phyloP scores from a whole-genome alignment of 768 basidiomycete genomes.

The Cyclocybe cylindracea region DNA sequence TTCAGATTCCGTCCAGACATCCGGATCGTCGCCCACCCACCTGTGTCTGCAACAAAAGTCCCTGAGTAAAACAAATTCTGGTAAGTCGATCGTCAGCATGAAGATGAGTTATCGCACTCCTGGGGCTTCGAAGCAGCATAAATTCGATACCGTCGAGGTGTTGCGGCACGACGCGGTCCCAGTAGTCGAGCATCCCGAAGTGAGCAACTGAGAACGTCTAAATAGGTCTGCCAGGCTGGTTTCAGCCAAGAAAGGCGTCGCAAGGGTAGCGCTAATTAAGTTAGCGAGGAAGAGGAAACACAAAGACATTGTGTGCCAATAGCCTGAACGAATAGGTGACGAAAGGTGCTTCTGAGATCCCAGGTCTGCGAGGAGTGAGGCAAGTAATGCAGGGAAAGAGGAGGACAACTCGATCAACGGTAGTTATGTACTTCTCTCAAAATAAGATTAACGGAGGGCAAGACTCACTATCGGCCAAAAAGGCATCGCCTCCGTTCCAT shows the following conservation, averaged over 20 bases:
- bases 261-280: not conserved
- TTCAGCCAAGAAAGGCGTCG: conserved; percentile 2
- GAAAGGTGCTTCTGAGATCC: too few relatives aligned
- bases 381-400: too few relatives aligned
- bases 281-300: not conserved
- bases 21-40: conserved; percentile 13
- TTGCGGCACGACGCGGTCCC: conserved; percentile 58
- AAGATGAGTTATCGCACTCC: conserved; percentile 43
- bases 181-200: conserved; percentile 55
- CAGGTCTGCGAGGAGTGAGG: too few relatives aligned
- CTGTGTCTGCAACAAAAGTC: conserved; percentile 55
- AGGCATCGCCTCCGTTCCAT: too few relatives aligned
- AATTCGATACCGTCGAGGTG: conserved; percentile 40
- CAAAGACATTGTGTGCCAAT: not conserved
- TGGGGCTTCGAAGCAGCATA: conserved; percentile 69
- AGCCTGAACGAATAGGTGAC: too few relatives aligned
- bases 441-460: too few relatives aligned
- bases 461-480: too few relatives aligned
- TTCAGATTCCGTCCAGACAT: not conserved
- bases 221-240: conserved; percentile 16
- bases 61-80: conserved; percentile 38
- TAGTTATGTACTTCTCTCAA: too few relatives aligned
- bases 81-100: not conserved
- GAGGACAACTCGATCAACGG: too few relatives aligned
- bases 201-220: conserved; percentile 23